phyloP scores from a whole-genome alignment of 2,329 filamentous ascomycete species.

The Cladobotryum mycophilum region DNA sequence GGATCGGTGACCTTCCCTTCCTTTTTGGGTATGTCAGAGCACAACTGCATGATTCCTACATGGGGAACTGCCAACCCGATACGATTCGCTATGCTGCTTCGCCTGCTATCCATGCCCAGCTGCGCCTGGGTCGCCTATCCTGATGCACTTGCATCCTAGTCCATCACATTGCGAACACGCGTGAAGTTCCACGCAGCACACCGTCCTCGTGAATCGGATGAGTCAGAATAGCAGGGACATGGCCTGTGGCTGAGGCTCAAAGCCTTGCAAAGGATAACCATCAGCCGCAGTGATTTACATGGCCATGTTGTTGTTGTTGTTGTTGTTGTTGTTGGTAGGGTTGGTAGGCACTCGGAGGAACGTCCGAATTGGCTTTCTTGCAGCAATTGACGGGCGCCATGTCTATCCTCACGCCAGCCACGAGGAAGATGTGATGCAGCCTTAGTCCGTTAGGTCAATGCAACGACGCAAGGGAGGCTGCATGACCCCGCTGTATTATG shows the following conservation, averaged over 20 bases:
- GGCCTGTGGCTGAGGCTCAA: conserved; percentile 1
- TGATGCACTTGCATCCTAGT: conserved; percentile 1
- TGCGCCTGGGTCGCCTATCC: conserved; percentile 3
- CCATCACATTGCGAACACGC: not conserved
- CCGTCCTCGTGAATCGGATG: conserved; percentile 4
- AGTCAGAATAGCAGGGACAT: conserved; percentile 8
- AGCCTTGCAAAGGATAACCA: conserved; percentile 3
- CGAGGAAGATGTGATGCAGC: conserved; percentile 4
- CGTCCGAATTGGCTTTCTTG: conserved; percentile 8
- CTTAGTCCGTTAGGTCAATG: conserved; percentile 3
- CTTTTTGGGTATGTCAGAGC: conserved; percentile 3
- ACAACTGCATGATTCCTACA: conserved; percentile 6
- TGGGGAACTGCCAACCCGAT: conserved; percentile 7
- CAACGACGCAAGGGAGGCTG: conserved; percentile 1
- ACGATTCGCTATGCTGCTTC: conserved; percentile 5
- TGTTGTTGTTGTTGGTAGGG: too few relatives aligned
- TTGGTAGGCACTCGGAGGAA: conserved; percentile 2
- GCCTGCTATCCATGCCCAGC: conserved; percentile 6
- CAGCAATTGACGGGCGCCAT: conserved; percentile 9
- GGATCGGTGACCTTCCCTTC: conserved; percentile 1
- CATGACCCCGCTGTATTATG: not conserved
- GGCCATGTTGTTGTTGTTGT: too few relatives aligned
- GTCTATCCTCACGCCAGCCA: conserved; percentile 2
- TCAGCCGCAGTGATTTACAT: conserved; percentile 1
- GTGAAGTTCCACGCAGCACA: conserved; percentile 4